Conservation (phyloP, 768 basidiomycete genomes). For the Tricholoma saponaceum region DNA sequence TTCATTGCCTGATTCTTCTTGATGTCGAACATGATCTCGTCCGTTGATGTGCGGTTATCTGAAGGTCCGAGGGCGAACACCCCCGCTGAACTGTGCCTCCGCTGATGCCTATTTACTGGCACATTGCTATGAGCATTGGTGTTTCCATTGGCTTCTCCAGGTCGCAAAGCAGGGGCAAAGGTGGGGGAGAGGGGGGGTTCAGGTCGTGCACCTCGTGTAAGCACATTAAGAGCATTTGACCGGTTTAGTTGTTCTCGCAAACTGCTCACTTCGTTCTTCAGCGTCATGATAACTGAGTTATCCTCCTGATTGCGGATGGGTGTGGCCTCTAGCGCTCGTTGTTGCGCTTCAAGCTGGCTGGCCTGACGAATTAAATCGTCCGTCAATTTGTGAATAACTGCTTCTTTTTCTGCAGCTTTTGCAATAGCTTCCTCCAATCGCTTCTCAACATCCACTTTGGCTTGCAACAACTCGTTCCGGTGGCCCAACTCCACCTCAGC, state of each 20-base stretch:
- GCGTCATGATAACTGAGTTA: constrained; percentile 76
- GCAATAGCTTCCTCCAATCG: constrained; percentile 73
- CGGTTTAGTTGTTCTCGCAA: constrained; percentile 95
- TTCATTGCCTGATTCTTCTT: constrained; percentile 68
- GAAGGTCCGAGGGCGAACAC: constrained; percentile 57
- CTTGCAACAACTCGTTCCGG: constrained; percentile 67
- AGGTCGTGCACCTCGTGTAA: constrained; percentile 68
- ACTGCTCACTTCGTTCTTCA: constrained; percentile 90
- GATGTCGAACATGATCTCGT: constrained; percentile 72
- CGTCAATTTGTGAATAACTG: constrained; percentile 74
- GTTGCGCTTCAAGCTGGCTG: constrained; percentile 70
- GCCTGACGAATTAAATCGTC: constrained; percentile 74
- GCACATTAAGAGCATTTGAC: constrained; percentile 85
- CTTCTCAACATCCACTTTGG: constrained; percentile 78
- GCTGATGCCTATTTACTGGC: constrained; percentile 58
- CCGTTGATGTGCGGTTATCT: constrained; percentile 69
- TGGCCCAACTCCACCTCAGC: constrained; percentile 69
- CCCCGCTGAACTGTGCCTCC: constrained; percentile 84
- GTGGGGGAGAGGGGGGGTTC: constrained; percentile 82
- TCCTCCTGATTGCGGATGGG: constrained; percentile 77
- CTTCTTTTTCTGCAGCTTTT: constrained; percentile 80
- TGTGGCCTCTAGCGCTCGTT: constrained; percentile 61
- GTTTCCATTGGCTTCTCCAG: constrained; percentile 42
- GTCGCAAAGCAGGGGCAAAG: constrained; percentile 75
- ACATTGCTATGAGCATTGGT: constrained; percentile 29